A percentile compares a stretch with the other conserved stretches of the same genome.
Conservation (phyloP, 2,329 filamentous ascomycete genomes). For the Knufia petricola region DNA sequence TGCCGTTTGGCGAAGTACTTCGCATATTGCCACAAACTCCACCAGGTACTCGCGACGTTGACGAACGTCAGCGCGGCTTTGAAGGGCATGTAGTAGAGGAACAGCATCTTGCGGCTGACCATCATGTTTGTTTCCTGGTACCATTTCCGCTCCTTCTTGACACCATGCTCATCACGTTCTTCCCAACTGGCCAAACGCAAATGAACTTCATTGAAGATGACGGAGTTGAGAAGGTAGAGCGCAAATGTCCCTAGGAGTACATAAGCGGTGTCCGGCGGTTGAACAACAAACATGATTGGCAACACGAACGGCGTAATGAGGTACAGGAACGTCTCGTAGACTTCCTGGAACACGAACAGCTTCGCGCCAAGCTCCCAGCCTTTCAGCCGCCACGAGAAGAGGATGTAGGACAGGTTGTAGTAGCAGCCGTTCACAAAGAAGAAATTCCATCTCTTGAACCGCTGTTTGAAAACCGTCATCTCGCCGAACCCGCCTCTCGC, state of each 20-base stretch:
- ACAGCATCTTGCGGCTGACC: constrained; percentile 30
- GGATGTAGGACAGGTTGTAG: constrained; percentile 40
- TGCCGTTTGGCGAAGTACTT: constrained; percentile 39
- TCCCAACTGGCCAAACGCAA: constrained; percentile 25
- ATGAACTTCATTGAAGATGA: constrained; percentile 43
- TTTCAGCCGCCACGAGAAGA: constrained; percentile 40
- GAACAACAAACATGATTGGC: constrained; percentile 36
- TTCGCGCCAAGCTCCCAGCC: constrained; percentile 43
- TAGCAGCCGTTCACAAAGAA: constrained; percentile 43
- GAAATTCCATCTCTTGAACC: constrained; percentile 45
- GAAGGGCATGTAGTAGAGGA: constrained; percentile 37
- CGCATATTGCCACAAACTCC: constrained; percentile 37
- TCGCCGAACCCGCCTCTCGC: constrained; percentile 42
- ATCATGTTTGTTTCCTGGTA: constrained; percentile 28
- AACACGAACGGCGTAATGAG: constrained; percentile 38
- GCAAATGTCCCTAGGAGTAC: constrained; percentile 31
- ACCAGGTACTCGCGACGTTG: constrained; percentile 36
- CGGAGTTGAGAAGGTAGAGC: constrained; percentile 36
- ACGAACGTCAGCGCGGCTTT: constrained; percentile 37
- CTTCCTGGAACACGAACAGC: constrained; percentile 41
- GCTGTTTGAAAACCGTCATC: constrained; percentile 44
- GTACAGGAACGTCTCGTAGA: constrained; percentile 39
- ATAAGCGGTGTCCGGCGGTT: constrained; percentile 33
- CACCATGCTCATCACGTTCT: too few relatives aligned
- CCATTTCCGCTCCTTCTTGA: too few relatives aligned